Base-by-base conservation (phyloP, 345 rosid genomes). In the Clausena lansium region DNA sequence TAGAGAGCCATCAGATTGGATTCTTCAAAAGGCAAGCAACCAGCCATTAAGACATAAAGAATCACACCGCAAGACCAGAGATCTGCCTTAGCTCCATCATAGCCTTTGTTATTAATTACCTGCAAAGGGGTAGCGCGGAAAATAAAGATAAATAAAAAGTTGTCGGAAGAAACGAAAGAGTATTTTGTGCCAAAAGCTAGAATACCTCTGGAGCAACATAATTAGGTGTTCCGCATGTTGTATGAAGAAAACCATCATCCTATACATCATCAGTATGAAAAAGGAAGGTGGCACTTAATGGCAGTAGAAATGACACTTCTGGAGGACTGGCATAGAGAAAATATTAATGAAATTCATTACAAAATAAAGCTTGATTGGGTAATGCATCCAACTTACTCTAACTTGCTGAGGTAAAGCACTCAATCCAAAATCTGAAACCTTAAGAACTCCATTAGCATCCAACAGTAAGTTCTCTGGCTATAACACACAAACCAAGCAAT, bases 331-430 rank as follows among this genome's bases (percentile, higher is more conserved):
- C 59, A 36, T 39, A 22, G 7, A 30, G 2, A n/a, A n/a, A 41
- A 39, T 28, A 73, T 27, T 24, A 27, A 59, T 20, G 17, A n/a
- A 22, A 33, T 6, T 9, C n/a, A n/a, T n/a, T n/a, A 65, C 17
- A 71, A 35, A 55, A 38, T 19, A 52, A 67, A 68, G 7, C 25
- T 57, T 67, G 20, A 9, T 11, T 4, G 10, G 30, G 61, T 52
- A 35, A 79, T 24, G 47, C 60, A 69, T 67, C 67, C 64, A 45
- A 79, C 97, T 91, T 77, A 96, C 98, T 74, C 98, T 92, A 85
- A 96, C 97, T 94, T 96, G 99, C 80, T 96, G 99, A 80, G 98
- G 98, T 32, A 96, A 84, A 47, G 99, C 99, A 79, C 99, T 96
- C 82, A 96, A 84, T 65, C 99, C 99, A 88, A 96, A 96, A 83